Evolutionary conservation across 2,329 filamentous ascomycete genomes (phyloP), one percentile per base, ranked within the genome.

Genomic region (Neospermospora avenae): DNA sequence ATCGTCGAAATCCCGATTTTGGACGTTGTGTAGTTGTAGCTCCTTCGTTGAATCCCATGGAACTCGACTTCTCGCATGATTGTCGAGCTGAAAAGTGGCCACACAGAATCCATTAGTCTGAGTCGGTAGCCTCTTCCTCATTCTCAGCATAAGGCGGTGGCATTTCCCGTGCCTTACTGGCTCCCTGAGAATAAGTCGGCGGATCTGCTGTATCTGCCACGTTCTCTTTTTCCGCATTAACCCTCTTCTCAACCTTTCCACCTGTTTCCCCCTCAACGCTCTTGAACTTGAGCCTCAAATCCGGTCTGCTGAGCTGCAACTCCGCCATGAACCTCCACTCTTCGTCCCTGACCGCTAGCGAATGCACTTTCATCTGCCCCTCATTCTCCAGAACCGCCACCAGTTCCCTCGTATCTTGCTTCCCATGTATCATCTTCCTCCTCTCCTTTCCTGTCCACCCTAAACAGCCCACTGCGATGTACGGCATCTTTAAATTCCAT

Each of bases 391-490:
- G 67, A 2, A 67, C 54, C 11, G 55, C 62, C 2, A 68, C 55
- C 11, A 69, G 52, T 39, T 66, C 62, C 22, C 67, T 55, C 45
- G 58, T 62, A 55, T 67, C 65, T 13, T 61, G 51, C 22, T 49
- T 53, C 8, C 55, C 55, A 57, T 67, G 65, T 31, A 62, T 46
- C 44, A 65, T 45, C 13, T 55, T 63, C 35, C 55, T 56, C 6
- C 60, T 54, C n/a, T 67, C 65, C 4, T 41, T 18, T 3, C 65
- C 65, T 7, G 55, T 60, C 67, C 65, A 66, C 2, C 67, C 65
- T 1, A 69, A 46, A 59, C 64, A 69, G 14, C 67, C 67, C 25
- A 68, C 61, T 3, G 65, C 64, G 25, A 67, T 64, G 45, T 61
- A 57, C 2, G 67, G 67, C 6, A 56, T 57, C 22, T 44, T 63